Evolutionary conservation across 192 early-diverging fungal genomes (phyloP).

Genomic region (Chytriomyces confervae): DNA sequence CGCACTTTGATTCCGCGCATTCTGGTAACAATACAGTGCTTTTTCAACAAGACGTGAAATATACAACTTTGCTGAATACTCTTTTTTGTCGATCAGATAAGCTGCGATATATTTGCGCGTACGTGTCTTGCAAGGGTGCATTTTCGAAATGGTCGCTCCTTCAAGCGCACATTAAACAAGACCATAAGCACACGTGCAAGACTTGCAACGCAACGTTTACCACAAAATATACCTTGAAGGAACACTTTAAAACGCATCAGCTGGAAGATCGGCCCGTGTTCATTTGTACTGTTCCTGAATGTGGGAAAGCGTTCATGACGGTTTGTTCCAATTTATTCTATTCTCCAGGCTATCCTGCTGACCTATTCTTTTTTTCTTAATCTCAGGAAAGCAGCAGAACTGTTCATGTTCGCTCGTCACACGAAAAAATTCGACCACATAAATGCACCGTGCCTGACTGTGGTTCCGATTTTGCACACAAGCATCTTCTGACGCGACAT

Average conservation of each 20-base stretch:
- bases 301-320: conserved; percentile 48
- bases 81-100: neutral
- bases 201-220: conserved; percentile 44
- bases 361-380: neutral
- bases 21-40: neutral
- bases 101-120: conserved; percentile 46
- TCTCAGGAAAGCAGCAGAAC: neutral
- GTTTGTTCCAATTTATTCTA: conserved; percentile 24
- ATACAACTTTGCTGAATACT: neutral
- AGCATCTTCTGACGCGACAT: conserved; percentile 19
- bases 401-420: conserved; percentile 44
- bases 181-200: conserved; percentile 34
- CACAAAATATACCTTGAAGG: conserved; percentile 30
- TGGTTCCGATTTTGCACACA: neutral
- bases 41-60: neutral
- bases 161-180: conserved; percentile 46
- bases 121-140: conserved; percentile 16
- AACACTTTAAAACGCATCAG: conserved; percentile 42
- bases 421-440: conserved; percentile 35
- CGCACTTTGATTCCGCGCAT: conserved; percentile 27
- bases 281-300: conserved; percentile 44
- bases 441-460: conserved; percentile 23
- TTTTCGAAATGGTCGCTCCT: conserved; percentile 57
- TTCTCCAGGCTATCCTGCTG: neutral
- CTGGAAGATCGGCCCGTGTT: conserved; percentile 41